phyloP scores from a whole-genome alignment of 2,329 filamentous ascomycete species.

The Calonectria pteridis region DNA sequence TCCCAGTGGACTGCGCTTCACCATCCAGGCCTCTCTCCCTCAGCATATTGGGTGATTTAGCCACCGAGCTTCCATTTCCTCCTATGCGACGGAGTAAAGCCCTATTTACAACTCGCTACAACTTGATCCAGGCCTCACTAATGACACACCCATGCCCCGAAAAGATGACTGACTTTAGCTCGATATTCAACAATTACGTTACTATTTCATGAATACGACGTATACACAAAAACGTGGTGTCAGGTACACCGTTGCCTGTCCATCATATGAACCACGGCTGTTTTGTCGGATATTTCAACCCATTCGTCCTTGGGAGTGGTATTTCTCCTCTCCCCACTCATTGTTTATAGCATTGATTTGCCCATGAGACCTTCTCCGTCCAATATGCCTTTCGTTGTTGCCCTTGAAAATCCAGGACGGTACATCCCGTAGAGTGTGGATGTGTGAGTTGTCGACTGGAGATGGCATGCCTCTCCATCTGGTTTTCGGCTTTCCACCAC shows the following conservation, averaged over 20 bases:
- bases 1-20: background rate
- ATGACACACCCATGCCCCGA: background rate
- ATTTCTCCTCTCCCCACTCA: slow-evolving; percentile 30
- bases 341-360: slow-evolving; percentile 31
- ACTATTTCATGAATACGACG: slow-evolving; percentile 10
- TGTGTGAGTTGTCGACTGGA: slow-evolving; percentile 25
- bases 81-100: background rate
- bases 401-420: slow-evolving; percentile 3
- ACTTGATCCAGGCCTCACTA: background rate
- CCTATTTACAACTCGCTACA: slow-evolving; percentile 4
- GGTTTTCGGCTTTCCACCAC: slow-evolving; percentile 31
- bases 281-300: slow-evolving; percentile 20
- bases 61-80: background rate
- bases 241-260: slow-evolving; percentile 23
- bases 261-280: slow-evolving; percentile 21
- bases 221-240: slow-evolving; percentile 28
- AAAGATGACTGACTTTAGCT: background rate
- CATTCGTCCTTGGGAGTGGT: slow-evolving; percentile 27
- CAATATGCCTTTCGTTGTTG: slow-evolving; percentile 31
- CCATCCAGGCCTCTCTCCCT: background rate
- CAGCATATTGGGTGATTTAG: background rate
- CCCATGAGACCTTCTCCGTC: slow-evolving; percentile 27
- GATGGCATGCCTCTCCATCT: background rate
- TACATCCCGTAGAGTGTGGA: slow-evolving; percentile 4
- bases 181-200: background rate